Evolutionary conservation across 192 early-diverging fungal genomes (phyloP).

Genomic region (Entomortierella parvispora): DNA sequence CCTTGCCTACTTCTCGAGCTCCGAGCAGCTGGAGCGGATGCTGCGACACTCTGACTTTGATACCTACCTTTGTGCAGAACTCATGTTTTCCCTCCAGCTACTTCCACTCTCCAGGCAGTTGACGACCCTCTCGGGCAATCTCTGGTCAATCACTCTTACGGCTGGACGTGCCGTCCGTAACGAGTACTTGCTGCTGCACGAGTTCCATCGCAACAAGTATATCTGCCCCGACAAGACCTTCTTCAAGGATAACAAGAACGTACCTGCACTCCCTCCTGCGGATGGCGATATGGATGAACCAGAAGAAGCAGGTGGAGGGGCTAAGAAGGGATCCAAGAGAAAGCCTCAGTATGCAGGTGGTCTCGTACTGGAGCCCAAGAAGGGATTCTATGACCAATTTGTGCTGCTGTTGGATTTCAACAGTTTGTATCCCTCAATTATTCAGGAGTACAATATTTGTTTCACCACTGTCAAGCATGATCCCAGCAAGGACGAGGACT

Average conservation of each 20-base stretch:
- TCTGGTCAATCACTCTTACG: conserved; percentile 92
- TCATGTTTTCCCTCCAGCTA: conserved; percentile 92
- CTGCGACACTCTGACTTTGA: conserved; percentile 87
- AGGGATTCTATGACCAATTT: conserved; percentile 95
- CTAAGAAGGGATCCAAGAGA: conserved; percentile 65
- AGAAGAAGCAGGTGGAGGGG: conserved; percentile 20
- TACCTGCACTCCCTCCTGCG: conserved; percentile 32
- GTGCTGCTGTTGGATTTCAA: conserved; percentile 98
- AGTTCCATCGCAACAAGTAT: conserved; percentile 92
- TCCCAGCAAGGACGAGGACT: conserved; percentile 63
- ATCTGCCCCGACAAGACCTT: conserved; percentile 90
- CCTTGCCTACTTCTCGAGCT: conserved; percentile 70
- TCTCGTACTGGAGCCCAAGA: conserved; percentile 97
- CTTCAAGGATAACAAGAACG: conserved; percentile 25
- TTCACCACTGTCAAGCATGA: conserved; percentile 91
- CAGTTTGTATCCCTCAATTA: conserved; percentile 99
- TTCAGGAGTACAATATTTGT: conserved; percentile 99
- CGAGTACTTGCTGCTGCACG: conserved; percentile 94
- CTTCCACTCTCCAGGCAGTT: conserved; percentile 93
- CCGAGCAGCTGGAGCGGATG: conserved; percentile 71
- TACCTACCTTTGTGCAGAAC: conserved; percentile 75
- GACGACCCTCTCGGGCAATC: conserved; percentile 92
- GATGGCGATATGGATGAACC: conserved; percentile 6
- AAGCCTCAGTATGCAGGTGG: conserved; percentile 96
- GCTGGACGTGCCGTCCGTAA: conserved; percentile 95